Conservation (phyloP, 495 filamentous ascomycete species). For the Letharia columbiana region DNA sequence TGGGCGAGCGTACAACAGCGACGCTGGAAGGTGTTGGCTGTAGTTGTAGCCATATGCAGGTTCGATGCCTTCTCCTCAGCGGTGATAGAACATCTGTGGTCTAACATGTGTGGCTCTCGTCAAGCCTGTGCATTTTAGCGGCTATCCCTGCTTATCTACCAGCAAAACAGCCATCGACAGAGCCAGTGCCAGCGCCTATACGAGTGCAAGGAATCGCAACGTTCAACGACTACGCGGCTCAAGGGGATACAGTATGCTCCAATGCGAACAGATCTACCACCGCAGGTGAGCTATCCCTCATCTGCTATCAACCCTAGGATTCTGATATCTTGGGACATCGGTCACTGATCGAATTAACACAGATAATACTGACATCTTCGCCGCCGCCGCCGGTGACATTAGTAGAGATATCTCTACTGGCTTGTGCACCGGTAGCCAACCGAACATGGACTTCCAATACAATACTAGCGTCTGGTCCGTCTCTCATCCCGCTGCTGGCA, state of each 20-base stretch:
- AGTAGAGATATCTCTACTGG: conserved; percentile 17
- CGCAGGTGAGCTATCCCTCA: not conserved
- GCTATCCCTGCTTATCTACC: not conserved
- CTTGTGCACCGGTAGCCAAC: conserved; percentile 17
- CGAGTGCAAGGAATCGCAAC: conserved; percentile 15
- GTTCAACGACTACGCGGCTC: conserved; percentile 15
- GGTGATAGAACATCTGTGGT: not conserved
- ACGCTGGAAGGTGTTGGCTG: not conserved
- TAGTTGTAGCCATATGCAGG: not conserved
- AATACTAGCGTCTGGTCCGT: conserved; percentile 17
- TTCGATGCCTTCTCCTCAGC: not conserved
- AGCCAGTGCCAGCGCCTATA: not conserved
- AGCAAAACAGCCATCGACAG: not conserved
- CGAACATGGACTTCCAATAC: conserved; percentile 7
- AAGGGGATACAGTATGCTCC: conserved; percentile 8
- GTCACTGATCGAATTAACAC: not conserved
- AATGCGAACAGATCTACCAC: not conserved
- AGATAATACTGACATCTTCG: conserved; percentile 8
- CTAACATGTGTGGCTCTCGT: not conserved
- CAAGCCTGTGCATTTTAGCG: not conserved
- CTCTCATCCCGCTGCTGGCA: not conserved
- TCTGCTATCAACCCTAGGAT: not conserved
- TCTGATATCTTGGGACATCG: not conserved
- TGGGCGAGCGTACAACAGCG: not conserved
- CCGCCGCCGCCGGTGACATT: conserved; percentile 22